These are phyloP conservation scores for Diplodia seriata DNA, from an alignment of 2,329 filamentous ascomycete species.

Conservation along the genomic window DNA sequence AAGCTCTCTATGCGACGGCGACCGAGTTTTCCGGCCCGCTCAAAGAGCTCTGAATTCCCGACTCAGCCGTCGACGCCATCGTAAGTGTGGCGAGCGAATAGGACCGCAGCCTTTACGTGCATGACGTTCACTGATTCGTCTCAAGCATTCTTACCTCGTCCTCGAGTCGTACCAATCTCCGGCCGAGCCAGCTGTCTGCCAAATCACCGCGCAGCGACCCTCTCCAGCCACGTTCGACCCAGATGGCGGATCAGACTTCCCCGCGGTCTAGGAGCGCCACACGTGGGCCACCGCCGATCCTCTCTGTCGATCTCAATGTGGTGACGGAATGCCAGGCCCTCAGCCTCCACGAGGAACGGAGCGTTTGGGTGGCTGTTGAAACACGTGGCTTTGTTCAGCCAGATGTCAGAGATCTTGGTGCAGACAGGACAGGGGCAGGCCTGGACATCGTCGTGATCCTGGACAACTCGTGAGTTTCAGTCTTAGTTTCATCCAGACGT, in stretches of 20 bases:
- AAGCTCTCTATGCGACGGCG: constrained; percentile 41
- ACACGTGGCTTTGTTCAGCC: constrained; percentile 39
- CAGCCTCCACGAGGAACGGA: constrained; percentile 34
- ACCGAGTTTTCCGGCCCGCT: constrained; percentile 36
- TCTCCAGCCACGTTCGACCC: constrained; percentile 8
- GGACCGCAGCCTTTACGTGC: not conserved
- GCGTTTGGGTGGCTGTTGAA: constrained; percentile 44
- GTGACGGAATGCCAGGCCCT: constrained; percentile 26
- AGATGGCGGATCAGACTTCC: constrained; percentile 21
- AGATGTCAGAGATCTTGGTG: constrained; percentile 40
- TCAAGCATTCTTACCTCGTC: constrained; percentile 22
- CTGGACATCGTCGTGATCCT: constrained; percentile 48
- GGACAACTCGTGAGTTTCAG: constrained; percentile 46
- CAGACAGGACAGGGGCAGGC: constrained; percentile 23
- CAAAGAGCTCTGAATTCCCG: constrained; percentile 41
- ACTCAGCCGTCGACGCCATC: constrained; percentile 36
- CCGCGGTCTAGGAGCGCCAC: constrained; percentile 19
- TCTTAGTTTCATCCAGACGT: constrained; percentile 28
- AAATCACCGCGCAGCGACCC: constrained; percentile 3
- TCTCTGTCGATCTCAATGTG: constrained; percentile 31
- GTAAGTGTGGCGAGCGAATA: constrained; percentile 11
- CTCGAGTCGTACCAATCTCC: constrained; percentile 16
- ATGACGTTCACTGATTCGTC: constrained; percentile 7
- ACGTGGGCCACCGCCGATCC: constrained; percentile 29
- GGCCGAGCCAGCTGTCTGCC: not conserved